phyloP scores from a whole-genome alignment of 371 early-diverging fungal species.

The Blastocladiella emersonii region DNA sequence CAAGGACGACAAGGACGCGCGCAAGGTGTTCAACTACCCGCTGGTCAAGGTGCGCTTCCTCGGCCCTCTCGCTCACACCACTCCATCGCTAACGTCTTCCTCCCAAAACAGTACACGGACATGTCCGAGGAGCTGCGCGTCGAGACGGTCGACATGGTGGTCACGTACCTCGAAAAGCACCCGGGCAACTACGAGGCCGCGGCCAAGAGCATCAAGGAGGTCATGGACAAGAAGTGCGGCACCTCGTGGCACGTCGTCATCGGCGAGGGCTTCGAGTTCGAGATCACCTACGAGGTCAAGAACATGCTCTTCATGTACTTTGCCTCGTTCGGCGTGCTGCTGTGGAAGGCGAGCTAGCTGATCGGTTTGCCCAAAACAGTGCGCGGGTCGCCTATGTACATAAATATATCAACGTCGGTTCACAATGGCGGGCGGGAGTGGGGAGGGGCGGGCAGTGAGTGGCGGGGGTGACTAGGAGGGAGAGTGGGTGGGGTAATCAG shows the following conservation, averaged over 20 bases:
- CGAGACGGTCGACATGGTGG: conserved; percentile 37
- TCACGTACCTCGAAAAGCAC: conserved; percentile 38
- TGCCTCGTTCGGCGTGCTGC: conserved; percentile 21
- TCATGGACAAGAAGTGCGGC: conserved; percentile 39
- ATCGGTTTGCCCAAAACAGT: no score
- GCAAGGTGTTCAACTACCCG: conserved; percentile 33
- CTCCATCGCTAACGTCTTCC: neutral
- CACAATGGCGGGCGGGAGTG: no score
- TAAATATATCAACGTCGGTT: no score
- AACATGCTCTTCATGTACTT: conserved; percentile 37
- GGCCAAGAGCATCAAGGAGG: conserved; percentile 32
- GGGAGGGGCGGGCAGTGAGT: no score
- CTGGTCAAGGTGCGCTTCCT: conserved; percentile 22
- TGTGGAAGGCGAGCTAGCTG: conserved; percentile 10
- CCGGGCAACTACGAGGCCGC: conserved; percentile 35
- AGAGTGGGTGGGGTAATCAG: no score
- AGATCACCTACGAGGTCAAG: conserved; percentile 35
- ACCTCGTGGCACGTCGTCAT: conserved; percentile 37
- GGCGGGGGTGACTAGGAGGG: no score
- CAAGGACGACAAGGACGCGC: conserved; percentile 10
- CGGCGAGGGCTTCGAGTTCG: conserved; percentile 40
- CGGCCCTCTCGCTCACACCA: neutral
- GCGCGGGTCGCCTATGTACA: no score
- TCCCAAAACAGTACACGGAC: conserved; percentile 21
- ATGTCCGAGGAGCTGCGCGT: conserved; percentile 30